Conservation (phyloP, 306 rosid species). For the Fragaria nilgerrensis region DNA sequence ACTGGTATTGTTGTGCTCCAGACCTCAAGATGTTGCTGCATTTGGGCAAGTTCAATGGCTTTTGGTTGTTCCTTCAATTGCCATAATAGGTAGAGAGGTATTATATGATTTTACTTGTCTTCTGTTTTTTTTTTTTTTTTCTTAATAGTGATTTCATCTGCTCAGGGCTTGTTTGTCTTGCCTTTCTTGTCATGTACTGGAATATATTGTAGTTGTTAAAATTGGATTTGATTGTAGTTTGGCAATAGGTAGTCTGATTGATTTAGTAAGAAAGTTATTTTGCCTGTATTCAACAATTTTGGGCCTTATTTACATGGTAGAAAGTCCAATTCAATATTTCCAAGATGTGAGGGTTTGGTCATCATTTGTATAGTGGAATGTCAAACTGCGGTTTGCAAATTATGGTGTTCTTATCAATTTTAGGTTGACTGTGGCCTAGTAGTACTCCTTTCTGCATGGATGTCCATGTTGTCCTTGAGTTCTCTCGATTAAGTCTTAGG, state of each 20-base stretch:
- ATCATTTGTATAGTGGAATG: not conserved
- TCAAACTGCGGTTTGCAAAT: not conserved
- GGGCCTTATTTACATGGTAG: not conserved
- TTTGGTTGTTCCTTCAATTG: conserved; percentile 73
- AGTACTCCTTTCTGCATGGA: not conserved
- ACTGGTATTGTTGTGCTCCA: conserved; percentile 75
- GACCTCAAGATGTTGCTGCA: conserved; percentile 57
- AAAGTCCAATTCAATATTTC: not conserved
- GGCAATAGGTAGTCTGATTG: not conserved
- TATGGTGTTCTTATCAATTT: not conserved
- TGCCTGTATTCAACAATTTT: not conserved
- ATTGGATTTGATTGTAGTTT: not conserved
- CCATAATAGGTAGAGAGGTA: conserved; percentile 98
- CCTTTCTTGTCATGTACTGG: not conserved
- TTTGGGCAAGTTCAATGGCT: conserved; percentile 81
- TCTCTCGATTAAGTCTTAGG: not conserved
- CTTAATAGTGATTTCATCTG: not conserved
- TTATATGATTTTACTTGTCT: not conserved
- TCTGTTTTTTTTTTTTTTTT: conserved; percentile 5
- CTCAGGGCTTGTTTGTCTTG: not conserved
- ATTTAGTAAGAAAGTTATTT: not conserved
- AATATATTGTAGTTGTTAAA: not conserved
- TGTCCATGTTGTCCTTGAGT: not conserved
- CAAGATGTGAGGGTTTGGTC: not conserved
- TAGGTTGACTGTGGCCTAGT: not conserved